Base-by-base conservation (phyloP, 192 early-diverging fungal genomes). In the Linnemannia elongata region DNA sequence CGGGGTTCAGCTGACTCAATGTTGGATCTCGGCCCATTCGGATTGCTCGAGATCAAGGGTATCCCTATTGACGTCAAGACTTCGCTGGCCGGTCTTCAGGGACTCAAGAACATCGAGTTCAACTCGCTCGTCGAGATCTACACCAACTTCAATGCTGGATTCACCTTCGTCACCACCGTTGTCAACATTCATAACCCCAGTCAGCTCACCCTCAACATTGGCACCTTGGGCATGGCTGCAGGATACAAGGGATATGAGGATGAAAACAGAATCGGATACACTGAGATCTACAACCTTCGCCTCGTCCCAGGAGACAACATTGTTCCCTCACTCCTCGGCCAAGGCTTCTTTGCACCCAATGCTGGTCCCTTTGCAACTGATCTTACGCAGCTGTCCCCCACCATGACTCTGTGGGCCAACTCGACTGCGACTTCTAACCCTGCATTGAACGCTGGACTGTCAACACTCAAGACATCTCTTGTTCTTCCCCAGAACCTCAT, bases 1-100 rank as follows among this genome's bases (percentile, higher is more conserved):
- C 73, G 77, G 66, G 92, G 92, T 42, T 86, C 74, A n/a, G 89
- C 90, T 17, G 82, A 78, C 70, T 89, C 89, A 45, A 83, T 81
- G 5, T 80, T 90, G 41, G 33, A 74, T 2, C 72, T 69, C 33
- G 89, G 86, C 12, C 83, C 82, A 39, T 41, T 91, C 45, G 91
- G 91, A 83, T 44, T 52, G 18, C 36, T 91, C n/a, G 74, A 80
- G 38, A 38, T 92, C 36, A 75, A 73, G 33, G 88, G 88, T 1
- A 87, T 92, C 70, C 70, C 18, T 5, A 77, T 90, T 13, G 72
- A 90, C 69, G 85, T 91, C 55, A 71, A 80, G 68, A 81, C 85
- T n/a, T 54, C 77, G 10, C 24, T 89, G 63, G 72, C 52, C 42
- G 82, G 91, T 75, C 79, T 80, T n/a, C 79, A 80, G 30, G 79